These are phyloP conservation scores for Akanthomyces lecanii DNA, from an alignment of 2,329 filamentous ascomycete genomes.

Conservation along the genomic window DNA sequence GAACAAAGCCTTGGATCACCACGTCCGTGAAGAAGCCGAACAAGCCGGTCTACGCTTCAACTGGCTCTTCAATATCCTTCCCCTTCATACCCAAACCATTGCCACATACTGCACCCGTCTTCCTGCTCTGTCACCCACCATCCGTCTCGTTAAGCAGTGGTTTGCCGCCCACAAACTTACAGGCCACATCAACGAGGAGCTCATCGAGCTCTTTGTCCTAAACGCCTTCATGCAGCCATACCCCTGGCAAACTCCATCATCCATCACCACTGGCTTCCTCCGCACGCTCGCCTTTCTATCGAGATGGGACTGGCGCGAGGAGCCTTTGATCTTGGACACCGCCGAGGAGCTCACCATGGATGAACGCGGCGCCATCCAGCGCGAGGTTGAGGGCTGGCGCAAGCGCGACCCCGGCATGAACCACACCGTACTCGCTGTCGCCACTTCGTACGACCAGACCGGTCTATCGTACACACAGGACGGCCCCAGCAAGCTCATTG, in stretches of 20 bases:
- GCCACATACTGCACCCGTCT: conserved; percentile 76
- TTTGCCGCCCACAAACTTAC: conserved; percentile 77
- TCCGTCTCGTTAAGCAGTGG: conserved; percentile 86
- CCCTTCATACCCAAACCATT: conserved; percentile 77
- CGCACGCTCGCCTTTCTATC: conserved; percentile 76
- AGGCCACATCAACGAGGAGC: conserved; percentile 70
- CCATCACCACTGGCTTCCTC: conserved; percentile 73
- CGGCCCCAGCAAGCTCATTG: conserved; percentile 74
- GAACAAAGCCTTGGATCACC: conserved; percentile 64
- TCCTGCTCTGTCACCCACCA: conserved; percentile 72
- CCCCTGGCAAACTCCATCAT: conserved; percentile 75
- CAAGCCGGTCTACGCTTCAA: conserved; percentile 66
- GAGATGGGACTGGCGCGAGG: conserved; percentile 85
- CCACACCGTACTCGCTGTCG: conserved; percentile 73
- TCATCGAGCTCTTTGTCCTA: conserved; percentile 78
- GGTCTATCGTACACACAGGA: conserved; percentile 75
- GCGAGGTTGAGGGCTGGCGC: conserved; percentile 77
- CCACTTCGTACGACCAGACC: conserved; percentile 71
- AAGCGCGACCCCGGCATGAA: conserved; percentile 88
- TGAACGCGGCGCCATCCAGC: conserved; percentile 60
- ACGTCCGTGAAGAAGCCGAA: conserved; percentile 64
- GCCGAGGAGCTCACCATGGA: conserved; percentile 58
- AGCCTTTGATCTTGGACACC: conserved; percentile 73
- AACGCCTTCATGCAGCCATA: conserved; percentile 76
- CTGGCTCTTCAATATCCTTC: conserved; percentile 65